Evolutionary conservation across 345 rosid species (phyloP).

Genomic region (Melaleuca quinquenervia): DNA sequence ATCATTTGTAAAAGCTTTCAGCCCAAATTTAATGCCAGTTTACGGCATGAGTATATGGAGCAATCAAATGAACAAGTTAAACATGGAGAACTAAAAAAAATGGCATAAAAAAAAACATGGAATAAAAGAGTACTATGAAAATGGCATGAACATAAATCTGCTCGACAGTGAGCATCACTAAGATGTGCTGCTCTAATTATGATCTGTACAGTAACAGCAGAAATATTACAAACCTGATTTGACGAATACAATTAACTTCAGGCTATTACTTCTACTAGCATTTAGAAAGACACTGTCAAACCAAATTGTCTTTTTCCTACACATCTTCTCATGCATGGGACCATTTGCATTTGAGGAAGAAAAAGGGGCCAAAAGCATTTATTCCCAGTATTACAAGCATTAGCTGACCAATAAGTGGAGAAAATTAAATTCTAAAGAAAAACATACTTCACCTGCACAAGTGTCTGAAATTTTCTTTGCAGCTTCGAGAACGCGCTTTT

Average conservation of each 20-base stretch:
- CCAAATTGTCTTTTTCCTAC: neutral
- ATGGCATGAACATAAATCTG: too few relatives aligned
- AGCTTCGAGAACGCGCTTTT: conserved; percentile 9
- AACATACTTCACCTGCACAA: conserved; percentile 7
- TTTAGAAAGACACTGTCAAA: neutral
- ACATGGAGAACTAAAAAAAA: neutral
- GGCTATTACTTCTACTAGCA: neutral
- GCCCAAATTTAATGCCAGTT: neutral
- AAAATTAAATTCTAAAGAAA: neutral
- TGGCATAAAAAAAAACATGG: neutral
- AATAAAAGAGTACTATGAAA: too few relatives aligned
- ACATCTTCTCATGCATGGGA: neutral
- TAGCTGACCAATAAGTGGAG: neutral
- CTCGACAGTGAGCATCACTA: neutral
- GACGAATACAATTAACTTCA: neutral
- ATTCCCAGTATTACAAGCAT: neutral
- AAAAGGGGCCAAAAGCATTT: neutral
- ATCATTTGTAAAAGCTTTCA: neutral
- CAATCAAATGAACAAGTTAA: neutral
- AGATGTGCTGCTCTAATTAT: neutral
- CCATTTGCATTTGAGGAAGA: neutral
- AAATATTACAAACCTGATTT: neutral
- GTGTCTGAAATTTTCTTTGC: conserved; percentile 6
- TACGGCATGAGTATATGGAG: neutral
- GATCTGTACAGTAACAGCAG: neutral